Conservation (phyloP, 768 basidiomycete genomes). For the Boletus rex-veris region DNA sequence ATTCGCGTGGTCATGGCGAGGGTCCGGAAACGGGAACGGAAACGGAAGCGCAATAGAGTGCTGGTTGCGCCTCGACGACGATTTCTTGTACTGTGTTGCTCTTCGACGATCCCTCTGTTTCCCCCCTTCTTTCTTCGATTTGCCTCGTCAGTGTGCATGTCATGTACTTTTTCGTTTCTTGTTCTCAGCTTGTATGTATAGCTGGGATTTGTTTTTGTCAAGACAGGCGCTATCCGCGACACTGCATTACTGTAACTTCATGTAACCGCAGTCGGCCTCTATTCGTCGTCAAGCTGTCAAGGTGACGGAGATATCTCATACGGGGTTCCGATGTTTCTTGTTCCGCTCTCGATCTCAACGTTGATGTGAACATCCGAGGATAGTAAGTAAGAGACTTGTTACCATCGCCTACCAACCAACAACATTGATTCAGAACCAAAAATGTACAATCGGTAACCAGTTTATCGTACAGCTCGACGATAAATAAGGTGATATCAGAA, state of each 20-base stretch:
- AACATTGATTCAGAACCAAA: background rate
- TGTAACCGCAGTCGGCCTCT: no score
- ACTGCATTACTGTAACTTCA: no score
- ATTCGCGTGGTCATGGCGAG: background rate
- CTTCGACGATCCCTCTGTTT: background rate
- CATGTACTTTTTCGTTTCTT: conserved; percentile 8
- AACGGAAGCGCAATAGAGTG: conserved; percentile 1
- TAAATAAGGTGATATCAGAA: background rate
- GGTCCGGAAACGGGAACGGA: background rate
- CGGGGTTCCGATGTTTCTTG: no score
- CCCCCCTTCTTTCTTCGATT: background rate
- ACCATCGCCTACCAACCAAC: no score
- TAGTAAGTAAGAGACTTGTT: no score
- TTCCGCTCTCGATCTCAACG: no score
- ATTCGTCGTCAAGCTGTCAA: no score
- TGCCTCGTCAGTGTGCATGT: background rate
- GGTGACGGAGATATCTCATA: no score
- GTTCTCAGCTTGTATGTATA: conserved; percentile 14
- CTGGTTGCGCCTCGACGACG: background rate
- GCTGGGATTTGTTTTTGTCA: background rate
- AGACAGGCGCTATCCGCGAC: background rate
- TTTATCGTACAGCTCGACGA: conserved; percentile 8
- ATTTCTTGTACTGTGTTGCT: background rate
- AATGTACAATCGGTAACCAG: background rate
- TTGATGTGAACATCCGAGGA: no score